Evolutionary conservation across 345 rosid species (phyloP), one percentile per base, ranked within the genome.

Genomic region (Salix viminalis): DNA sequence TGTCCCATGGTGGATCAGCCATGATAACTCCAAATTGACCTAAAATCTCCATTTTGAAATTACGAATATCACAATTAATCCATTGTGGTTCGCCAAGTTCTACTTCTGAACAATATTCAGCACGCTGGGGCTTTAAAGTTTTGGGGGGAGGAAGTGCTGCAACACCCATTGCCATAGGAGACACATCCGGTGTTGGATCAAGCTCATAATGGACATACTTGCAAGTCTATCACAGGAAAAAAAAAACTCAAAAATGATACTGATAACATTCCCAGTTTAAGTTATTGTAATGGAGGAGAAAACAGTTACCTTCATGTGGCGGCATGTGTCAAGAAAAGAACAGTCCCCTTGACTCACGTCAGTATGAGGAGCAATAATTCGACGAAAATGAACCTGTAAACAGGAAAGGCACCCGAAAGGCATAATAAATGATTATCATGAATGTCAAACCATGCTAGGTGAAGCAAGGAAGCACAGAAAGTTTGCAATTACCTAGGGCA

Each of bases 1-100:
- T 96, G 74, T 93, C 99, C 99, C 99, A 96, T 1, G 99, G 99
- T 4, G 99, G 99, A 85, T 96, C 99, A 28, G 99, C 98, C 99
- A 96, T 96, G 66, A 96, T 94, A 74, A 96, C 97, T 77, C 99
- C 99, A 70, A 93, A 93, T 56, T 92, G 91, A 66, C 99, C 99
- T 81, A 96, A 87, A 83, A 96, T 92, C 85, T 96, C 98, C 99
- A 96, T 92, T 82, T 97, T 84, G 72, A 96, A 96, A 36, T 70
- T 80, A 56, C 99, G 92, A 72, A 96, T 96, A 80, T 96, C 99
- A 74, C 99, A 93, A 65, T 91, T 91, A 75, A 96, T 96, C 97
- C 97, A 96, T 78, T 96, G 99, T 67, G 97, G 86, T 87, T 96
- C 97, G 39, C 99, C 99, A 67, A 96, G 97, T 82, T 96, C 99